Conservation (phyloP, 305 asterid species). For the Coffea humblotiana region DNA sequence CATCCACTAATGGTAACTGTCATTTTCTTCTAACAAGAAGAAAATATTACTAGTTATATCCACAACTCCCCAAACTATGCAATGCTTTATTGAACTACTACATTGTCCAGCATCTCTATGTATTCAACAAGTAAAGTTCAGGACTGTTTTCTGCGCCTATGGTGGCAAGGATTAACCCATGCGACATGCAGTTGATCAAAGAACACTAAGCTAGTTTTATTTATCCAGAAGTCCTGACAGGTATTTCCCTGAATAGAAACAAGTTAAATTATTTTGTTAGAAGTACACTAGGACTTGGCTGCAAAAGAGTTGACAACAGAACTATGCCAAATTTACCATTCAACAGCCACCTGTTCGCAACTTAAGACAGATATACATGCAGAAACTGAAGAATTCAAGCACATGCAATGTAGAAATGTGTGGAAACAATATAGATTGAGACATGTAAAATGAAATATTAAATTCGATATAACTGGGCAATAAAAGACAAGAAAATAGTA, state of each 20-base stretch:
- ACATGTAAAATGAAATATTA: background rate
- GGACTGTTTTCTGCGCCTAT: background rate
- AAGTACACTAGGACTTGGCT: background rate
- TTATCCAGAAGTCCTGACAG: background rate
- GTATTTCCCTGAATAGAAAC: background rate
- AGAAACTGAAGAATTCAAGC: background rate
- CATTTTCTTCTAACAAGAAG: background rate
- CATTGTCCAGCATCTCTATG: background rate
- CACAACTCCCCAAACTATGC: background rate
- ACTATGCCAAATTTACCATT: background rate
- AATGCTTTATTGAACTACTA: background rate
- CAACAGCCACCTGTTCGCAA: background rate
- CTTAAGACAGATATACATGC: background rate
- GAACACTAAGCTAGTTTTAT: no score
- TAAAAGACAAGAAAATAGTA: background rate
- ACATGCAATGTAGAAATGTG: background rate
- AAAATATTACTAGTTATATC: background rate
- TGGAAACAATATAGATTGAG: background rate
- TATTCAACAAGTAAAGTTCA: background rate
- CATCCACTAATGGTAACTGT: background rate
- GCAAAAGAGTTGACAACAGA: background rate
- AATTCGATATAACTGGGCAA: background rate
- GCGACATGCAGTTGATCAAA: background rate
- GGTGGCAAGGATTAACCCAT: background rate
- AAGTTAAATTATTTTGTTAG: background rate